Evolutionary conservation across 2,329 filamentous ascomycete genomes (phyloP).

Genomic region (Ceratocystis diversiconidia): DNA sequence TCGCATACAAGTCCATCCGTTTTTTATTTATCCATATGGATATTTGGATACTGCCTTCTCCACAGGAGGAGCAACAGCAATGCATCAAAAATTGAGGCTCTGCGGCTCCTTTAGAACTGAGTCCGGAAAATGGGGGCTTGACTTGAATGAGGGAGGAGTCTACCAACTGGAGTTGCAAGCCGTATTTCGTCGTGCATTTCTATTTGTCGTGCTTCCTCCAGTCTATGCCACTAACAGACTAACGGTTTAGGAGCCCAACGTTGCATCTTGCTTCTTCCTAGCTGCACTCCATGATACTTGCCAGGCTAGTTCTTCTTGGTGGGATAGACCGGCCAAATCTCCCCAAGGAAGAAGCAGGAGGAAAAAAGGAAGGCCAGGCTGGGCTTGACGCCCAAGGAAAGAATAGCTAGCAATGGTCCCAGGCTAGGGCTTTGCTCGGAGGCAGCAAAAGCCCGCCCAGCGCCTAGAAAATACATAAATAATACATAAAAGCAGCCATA

Average conservation of each 20-base stretch:
- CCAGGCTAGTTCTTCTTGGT: not conserved
- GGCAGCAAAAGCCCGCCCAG: not conserved
- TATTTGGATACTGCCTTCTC: not conserved
- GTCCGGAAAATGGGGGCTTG: not conserved
- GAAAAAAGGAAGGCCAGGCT: not conserved
- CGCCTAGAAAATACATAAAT: not conserved
- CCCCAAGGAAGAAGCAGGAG: not conserved
- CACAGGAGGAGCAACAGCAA: not conserved
- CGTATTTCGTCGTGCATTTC: not conserved
- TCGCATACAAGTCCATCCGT: no score
- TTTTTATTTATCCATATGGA: not conserved
- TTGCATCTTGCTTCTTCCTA: not conserved
- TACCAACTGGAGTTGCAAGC: not conserved
- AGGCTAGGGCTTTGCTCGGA: not conserved
- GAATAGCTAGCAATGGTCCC: not conserved
- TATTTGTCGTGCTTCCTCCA: not conserved
- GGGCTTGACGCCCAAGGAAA: not conserved
- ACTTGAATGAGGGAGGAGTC: not conserved
- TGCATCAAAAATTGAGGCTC: slow-evolving; percentile 9
- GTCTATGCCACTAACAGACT: not conserved
- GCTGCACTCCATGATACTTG: not conserved
- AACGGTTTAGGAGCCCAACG: not conserved
- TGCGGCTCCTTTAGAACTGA: slow-evolving; percentile 6
- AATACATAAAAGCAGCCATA: not conserved
- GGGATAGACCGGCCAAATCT: not conserved